These are phyloP conservation scores for Aquilaria malaccensis DNA, from an alignment of 345 rosid genomes.

Conservation along the genomic window DNA sequence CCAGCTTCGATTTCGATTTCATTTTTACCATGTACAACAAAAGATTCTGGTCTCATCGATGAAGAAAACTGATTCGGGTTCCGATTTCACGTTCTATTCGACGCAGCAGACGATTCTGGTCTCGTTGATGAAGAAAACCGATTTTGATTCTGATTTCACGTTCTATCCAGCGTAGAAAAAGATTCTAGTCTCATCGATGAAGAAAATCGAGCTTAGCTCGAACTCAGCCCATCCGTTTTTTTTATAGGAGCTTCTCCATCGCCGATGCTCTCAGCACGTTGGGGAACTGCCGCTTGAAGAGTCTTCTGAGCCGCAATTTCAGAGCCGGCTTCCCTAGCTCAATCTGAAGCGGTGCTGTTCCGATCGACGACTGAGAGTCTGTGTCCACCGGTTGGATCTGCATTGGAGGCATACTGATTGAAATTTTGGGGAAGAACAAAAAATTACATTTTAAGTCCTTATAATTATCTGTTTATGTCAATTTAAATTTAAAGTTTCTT, in stretches of 20 bases:
- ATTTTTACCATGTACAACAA: no score
- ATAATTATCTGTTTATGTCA: no score
- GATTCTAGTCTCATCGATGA: slow-evolving; percentile 52
- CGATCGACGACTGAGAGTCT: slow-evolving; percentile 24
- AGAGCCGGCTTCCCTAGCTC: slow-evolving; percentile 52
- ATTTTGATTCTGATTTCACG: no score
- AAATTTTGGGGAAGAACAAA: not conserved
- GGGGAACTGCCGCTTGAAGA: slow-evolving; percentile 62
- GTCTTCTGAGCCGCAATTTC: slow-evolving; percentile 56
- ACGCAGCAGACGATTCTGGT: no score
- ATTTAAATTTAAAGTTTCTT: no score
- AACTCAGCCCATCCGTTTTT: slow-evolving; percentile 49
- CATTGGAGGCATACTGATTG: slow-evolving; percentile 30
- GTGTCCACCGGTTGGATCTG: slow-evolving; percentile 69
- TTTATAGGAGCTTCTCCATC: slow-evolving; percentile 38
- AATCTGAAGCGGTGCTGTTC: slow-evolving; percentile 19
- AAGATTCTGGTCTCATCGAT: no score
- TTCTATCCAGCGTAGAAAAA: no score
- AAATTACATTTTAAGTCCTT: no score
- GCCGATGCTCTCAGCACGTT: slow-evolving; percentile 39
- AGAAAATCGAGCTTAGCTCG: slow-evolving; percentile 81
- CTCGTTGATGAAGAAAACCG: no score
- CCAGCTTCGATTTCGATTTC: no score
- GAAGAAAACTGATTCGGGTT: no score
- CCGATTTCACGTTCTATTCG: no score